Evolutionary conservation across 148 eudicot species (phyloP).

Genomic region (Fagopyrum esculentum): DNA sequence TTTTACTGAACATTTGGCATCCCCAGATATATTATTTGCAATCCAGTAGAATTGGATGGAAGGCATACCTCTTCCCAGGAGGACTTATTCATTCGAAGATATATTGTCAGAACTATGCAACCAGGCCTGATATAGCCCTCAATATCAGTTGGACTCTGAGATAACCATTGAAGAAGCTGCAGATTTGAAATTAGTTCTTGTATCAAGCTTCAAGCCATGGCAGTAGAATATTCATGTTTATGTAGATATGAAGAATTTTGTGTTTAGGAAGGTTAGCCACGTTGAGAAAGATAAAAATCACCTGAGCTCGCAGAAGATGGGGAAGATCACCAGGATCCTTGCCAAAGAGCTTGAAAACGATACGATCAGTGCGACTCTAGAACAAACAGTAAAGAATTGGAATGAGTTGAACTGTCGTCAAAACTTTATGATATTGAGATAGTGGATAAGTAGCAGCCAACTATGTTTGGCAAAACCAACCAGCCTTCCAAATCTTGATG

Average conservation of each 20-base stretch:
- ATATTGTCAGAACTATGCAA: conserved; percentile 74
- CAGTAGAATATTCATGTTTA: background rate
- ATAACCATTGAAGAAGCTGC: conserved; percentile 90
- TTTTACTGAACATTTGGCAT: background rate
- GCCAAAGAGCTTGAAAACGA: conserved; percentile 86
- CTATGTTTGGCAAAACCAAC: background rate
- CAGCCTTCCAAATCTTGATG: background rate
- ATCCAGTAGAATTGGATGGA: conserved; percentile 8
- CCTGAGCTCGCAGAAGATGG: conserved; percentile 62
- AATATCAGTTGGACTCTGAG: conserved; percentile 80
- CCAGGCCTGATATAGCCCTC: conserved; percentile 98
- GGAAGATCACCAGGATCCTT: conserved; percentile 90
- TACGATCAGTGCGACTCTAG: conserved; percentile 87
- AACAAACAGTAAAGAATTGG: conserved; percentile 5
- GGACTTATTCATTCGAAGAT: conserved; percentile 58
- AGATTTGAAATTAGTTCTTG: conserved; percentile 3
- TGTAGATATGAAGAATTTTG: background rate
- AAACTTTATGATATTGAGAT: background rate
- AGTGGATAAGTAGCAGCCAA: background rate
- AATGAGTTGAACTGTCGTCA: background rate
- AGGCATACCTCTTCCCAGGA: conserved; percentile 79
- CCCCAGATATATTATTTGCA: background rate
- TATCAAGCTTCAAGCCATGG: background rate
- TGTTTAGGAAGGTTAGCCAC: background rate
- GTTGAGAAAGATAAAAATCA: conserved; percentile 21